Percentiles rank a stretch among this genome's conserved stretches.
phyloP scores from a whole-genome alignment of 257 asterid species.

The Eucommia ulmoides region DNA sequence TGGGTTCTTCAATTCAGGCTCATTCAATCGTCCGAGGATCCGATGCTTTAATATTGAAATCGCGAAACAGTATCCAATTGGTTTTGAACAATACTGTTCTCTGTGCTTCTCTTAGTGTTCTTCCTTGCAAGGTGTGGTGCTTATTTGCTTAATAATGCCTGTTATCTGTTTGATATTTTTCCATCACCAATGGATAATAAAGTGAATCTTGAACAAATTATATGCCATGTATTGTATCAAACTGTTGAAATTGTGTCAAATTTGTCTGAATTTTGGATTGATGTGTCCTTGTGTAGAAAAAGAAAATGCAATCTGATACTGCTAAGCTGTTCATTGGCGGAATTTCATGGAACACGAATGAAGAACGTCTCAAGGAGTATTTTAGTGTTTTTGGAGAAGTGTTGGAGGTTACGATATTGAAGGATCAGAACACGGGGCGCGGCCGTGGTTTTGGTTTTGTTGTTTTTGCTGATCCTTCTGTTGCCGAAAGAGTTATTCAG shows the following conservation, averaged over 20 bases:
- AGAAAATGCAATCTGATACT: conserved; percentile 22
- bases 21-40: background rate
- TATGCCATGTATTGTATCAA: background rate
- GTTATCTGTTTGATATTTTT: background rate
- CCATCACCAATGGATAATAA: too few species aligned
- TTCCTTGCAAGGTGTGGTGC: conserved; percentile 1
- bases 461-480: conserved; percentile 1
- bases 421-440: background rate
- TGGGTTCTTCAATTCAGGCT: too few species aligned
- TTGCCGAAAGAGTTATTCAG: conserved; percentile 14
- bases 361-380: conserved; percentile 9
- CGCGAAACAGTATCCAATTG: too few species aligned
- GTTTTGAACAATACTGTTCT: too few species aligned
- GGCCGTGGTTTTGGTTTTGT: background rate
- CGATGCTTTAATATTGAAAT: too few species aligned
- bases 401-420: conserved; percentile 11
- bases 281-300: conserved; percentile 2
- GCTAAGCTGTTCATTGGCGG: conserved; percentile 22
- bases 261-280: conserved; percentile 1
- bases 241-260: background rate
- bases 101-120: too few species aligned
- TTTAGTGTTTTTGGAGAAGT: conserved; percentile 7
- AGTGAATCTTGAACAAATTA: background rate
- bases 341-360: conserved; percentile 20
- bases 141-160: background rate